Evolutionary conservation across 192 early-diverging fungal genomes (phyloP).

Genomic region (Coemansia sp.): DNA sequence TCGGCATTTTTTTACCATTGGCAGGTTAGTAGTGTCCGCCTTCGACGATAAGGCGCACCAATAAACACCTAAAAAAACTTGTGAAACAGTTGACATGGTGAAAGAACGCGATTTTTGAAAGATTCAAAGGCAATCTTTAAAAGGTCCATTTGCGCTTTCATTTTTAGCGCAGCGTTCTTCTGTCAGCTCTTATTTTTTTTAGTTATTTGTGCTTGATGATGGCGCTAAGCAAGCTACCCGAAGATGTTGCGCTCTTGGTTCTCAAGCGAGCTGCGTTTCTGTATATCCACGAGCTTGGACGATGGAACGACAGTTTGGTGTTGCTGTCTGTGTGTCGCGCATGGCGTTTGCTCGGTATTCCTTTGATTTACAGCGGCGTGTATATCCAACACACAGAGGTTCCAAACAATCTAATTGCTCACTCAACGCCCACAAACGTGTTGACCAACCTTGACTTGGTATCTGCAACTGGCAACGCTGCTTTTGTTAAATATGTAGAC

Average conservation of each 20-base stretch:
- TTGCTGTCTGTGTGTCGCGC: slow-evolving; percentile 5
- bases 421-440: neutral
- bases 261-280: neutral
- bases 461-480: neutral
- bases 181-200: neutral
- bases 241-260: slow-evolving; percentile 5
- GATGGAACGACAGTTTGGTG: neutral
- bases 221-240: neutral
- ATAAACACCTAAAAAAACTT: too few relatives aligned
- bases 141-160: too few relatives aligned
- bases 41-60: too few relatives aligned
- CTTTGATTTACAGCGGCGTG: slow-evolving; percentile 3
- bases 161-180: too few relatives aligned
- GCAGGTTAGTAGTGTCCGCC: too few relatives aligned
- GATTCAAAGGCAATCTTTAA: too few relatives aligned
- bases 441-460: slow-evolving; percentile 6
- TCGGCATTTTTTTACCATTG: neutral
- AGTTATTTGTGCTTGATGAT: neutral
- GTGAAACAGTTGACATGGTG: too few relatives aligned
- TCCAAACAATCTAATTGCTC: neutral
- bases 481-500: neutral
- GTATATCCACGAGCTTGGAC: neutral
- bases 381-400: neutral
- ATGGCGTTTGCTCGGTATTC: slow-evolving; percentile 3
- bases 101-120: too few relatives aligned